Base-by-base conservation (phyloP, 495 filamentous ascomycete genomes). In the Penicillium desertorum region DNA sequence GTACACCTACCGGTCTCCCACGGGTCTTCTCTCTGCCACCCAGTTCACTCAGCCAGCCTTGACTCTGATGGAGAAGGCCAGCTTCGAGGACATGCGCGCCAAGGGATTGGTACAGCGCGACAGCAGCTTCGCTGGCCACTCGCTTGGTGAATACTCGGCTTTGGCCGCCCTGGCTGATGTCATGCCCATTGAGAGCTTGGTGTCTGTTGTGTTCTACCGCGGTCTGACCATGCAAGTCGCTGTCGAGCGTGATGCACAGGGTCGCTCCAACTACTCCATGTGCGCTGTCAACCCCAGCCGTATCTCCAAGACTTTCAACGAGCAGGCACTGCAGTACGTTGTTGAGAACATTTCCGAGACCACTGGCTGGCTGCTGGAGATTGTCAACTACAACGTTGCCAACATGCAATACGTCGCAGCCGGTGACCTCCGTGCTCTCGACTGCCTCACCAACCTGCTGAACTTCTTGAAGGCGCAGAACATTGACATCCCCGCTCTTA, bases 151-250 rank as follows among this genome's bases (percentile, higher is more conserved):
- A 74, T 99, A 99, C 79, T 96, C 92, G 52, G 94, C 94, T 29
- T 85, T 99, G 45, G 94, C 94, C 60, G 94, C 95, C 23, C 81
- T 99, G 29, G 94, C 95, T 20, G 95, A 99, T 63, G 95, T 99
- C 71, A 96, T 99, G 88, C 95, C 95, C 11, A 98, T 99, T 68
- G 95, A 99, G 80, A 92, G 87, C 67, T 83, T 99, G 68, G 94
- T 99, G 0, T 96, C 94, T 1, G 94, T 99, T 23, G 94, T 98
- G 54, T 99, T 99, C 81, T 99, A 99, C 79, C 90, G 94, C 67
- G 94, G 94, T 67, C 79, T 99, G 61, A 99, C 94, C 17, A 99
- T 99, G 94, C 94, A 99, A 73, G 95, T 99, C 47, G 94, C 94
- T 39, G 94, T 99, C 63, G 95, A 98, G 73, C 92, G 94, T 69